These are phyloP conservation scores for Fraxinus floribunda DNA, from an alignment of 305 asterid genomes.

Conservation along the genomic window DNA sequence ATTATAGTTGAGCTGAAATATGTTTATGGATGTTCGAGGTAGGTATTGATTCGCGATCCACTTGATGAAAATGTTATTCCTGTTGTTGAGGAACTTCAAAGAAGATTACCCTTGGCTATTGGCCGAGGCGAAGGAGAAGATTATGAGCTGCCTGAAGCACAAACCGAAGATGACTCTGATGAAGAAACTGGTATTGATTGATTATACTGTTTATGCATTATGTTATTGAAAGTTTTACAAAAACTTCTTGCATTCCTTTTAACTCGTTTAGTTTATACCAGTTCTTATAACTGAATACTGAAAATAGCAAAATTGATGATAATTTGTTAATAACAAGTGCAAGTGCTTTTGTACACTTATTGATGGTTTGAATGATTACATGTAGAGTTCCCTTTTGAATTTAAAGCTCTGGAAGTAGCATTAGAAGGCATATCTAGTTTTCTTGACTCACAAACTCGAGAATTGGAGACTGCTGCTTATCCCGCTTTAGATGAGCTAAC, in stretches of 20 bases:
- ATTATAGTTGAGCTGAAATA: neutral
- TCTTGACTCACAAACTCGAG: conserved; percentile 77
- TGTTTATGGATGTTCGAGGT: neutral
- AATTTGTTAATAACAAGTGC: neutral
- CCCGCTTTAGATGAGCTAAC: conserved; percentile 94
- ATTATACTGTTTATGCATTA: neutral
- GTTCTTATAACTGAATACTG: neutral
- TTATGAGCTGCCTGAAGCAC: conserved; percentile 50
- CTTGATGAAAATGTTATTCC: conserved; percentile 72
- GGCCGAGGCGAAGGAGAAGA: conserved; percentile 68
- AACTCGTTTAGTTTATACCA: neutral
- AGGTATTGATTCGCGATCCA: conserved; percentile 87
- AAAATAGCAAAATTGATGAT: neutral
- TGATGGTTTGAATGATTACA: conserved; percentile 1
- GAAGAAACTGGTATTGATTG: conserved; percentile 44
- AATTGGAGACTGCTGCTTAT: conserved; percentile 78
- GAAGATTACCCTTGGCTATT: conserved; percentile 59
- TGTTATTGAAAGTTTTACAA: too few species aligned
- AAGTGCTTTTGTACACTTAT: neutral
- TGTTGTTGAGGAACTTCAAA: conserved; percentile 73
- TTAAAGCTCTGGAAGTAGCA: conserved; percentile 85
- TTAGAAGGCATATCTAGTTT: conserved; percentile 80
- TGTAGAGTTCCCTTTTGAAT: conserved; percentile 78
- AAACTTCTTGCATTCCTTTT: neutral
- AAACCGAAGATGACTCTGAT: conserved; percentile 36